A percentile compares a stretch with the other conserved stretches of the same genome.
Conservation (phyloP, 371 early-diverging fungal species). For the Circinella umbellata region DNA sequence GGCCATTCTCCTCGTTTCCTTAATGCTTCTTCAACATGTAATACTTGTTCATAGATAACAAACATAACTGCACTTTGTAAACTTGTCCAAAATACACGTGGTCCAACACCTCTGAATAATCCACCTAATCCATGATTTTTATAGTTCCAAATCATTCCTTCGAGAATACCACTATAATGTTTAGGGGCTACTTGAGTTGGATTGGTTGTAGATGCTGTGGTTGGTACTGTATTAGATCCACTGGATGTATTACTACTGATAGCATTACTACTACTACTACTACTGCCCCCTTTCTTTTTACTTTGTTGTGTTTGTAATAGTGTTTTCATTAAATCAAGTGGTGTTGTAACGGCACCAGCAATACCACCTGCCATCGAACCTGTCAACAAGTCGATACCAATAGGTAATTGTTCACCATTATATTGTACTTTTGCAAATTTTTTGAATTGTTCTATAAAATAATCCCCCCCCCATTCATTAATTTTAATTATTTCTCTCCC, state of each 20-base stretch:
- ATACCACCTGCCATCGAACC: slow-evolving; percentile 73
- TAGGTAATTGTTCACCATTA: slow-evolving; percentile 43
- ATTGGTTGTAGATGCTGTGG: slow-evolving; percentile 17
- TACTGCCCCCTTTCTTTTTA: slow-evolving; percentile 23
- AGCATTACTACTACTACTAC: too few species aligned
- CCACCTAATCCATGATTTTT: slow-evolving; percentile 65
- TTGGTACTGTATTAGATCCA: slow-evolving; percentile 12
- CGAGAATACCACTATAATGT: slow-evolving; percentile 68
- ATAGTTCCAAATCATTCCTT: slow-evolving; percentile 68
- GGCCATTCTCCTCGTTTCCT: slow-evolving; percentile 48
- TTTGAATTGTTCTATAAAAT: slow-evolving; percentile 52
- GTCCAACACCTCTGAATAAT: slow-evolving; percentile 69
- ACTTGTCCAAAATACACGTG: slow-evolving; percentile 71
- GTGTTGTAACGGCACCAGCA: slow-evolving; percentile 74
- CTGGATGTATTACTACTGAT: slow-evolving; percentile 3
- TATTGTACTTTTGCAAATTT: slow-evolving; percentile 42
- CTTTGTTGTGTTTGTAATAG: slow-evolving; percentile 68
- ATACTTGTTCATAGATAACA: slow-evolving; percentile 68
- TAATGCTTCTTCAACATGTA: slow-evolving; percentile 48
- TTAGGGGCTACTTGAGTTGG: slow-evolving; percentile 35
- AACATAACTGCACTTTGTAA: slow-evolving; percentile 74
- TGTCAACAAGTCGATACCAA: slow-evolving; percentile 58
- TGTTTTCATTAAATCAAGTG: slow-evolving; percentile 74
- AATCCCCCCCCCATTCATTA: neutral
- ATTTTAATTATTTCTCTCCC: neutral